Evolutionary conservation across 2,329 filamentous ascomycete species (phyloP).

Genomic region (Didymellaceae sp.): DNA sequence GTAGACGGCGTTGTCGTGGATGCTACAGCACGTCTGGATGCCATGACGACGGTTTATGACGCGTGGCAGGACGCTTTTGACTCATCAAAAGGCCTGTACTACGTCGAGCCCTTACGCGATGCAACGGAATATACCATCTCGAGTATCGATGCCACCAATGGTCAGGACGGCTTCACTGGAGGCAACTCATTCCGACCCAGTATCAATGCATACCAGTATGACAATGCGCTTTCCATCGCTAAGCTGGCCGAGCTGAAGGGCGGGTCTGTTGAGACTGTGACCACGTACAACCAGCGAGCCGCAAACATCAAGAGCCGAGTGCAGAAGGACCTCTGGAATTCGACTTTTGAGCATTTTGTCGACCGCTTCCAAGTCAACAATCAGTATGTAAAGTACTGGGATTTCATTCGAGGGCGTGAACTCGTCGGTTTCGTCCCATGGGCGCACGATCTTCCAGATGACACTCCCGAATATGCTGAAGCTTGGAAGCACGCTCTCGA

Average conservation of each 20-base stretch:
- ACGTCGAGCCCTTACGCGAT: conserved; percentile 52
- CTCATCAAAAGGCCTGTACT: conserved; percentile 51
- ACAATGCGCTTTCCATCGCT: conserved; percentile 53
- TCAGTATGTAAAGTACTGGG: conserved; percentile 48
- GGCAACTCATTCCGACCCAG: conserved; percentile 53
- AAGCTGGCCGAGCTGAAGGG: conserved; percentile 46
- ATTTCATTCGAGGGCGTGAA: conserved; percentile 53
- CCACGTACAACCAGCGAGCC: conserved; percentile 34
- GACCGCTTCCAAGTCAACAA: conserved; percentile 52
- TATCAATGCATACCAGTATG: conserved; percentile 55
- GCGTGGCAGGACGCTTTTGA: conserved; percentile 52
- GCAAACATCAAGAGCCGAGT: conserved; percentile 46
- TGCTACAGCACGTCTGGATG: conserved; percentile 41
- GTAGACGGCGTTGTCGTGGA: conserved; percentile 50
- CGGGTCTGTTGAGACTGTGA: conserved; percentile 16
- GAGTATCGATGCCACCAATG: conserved; percentile 52
- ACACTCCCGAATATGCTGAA: conserved; percentile 45
- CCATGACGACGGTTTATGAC: conserved; percentile 48
- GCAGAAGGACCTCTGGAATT: conserved; percentile 53
- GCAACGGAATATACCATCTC: conserved; percentile 56
- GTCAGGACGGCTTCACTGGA: conserved; percentile 50
- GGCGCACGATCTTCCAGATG: conserved; percentile 52
- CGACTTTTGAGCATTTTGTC: conserved; percentile 53
- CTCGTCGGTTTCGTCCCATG: conserved; percentile 54
- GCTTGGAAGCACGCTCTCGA: conserved; percentile 50